These are phyloP conservation scores for Exophiala calicioides DNA, from an alignment of 2,329 filamentous ascomycete genomes.

Conservation along the genomic window DNA sequence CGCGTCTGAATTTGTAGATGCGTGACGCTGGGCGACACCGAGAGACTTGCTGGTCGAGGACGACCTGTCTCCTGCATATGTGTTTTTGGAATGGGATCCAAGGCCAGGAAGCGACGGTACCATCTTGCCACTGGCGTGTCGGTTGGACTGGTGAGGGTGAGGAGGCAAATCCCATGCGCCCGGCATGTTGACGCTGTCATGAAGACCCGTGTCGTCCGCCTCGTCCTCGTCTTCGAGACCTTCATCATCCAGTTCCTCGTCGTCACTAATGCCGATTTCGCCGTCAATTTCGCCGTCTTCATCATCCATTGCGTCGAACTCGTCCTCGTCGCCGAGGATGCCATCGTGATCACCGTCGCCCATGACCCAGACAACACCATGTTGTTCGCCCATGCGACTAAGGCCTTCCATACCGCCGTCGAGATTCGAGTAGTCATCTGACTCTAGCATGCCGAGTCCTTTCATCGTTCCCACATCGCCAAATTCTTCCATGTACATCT, in stretches of 20 bases:
- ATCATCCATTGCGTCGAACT: conserved; percentile 27
- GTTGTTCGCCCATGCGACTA: conserved; percentile 47
- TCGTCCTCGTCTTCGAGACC: conserved; percentile 21
- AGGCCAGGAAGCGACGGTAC: conserved; percentile 18
- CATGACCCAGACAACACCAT: conserved; percentile 47
- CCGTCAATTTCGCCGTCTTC: conserved; percentile 25
- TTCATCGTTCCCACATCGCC: conserved; percentile 36
- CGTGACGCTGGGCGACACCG: too few relatives aligned
- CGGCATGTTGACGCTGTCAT: conserved; percentile 18
- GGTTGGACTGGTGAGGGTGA: conserved; percentile 3
- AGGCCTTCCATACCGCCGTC: conserved; percentile 48
- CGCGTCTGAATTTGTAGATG: not conserved
- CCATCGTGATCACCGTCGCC: conserved; percentile 32
- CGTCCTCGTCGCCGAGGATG: conserved; percentile 29
- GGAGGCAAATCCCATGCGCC: conserved; percentile 18
- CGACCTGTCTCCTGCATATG: too few relatives aligned
- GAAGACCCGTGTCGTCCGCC: conserved; percentile 2
- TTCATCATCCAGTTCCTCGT: conserved; percentile 20
- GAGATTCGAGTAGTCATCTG: conserved; percentile 46
- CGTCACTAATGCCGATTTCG: conserved; percentile 21
- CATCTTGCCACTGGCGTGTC: conserved; percentile 4
- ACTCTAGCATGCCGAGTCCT: conserved; percentile 32
- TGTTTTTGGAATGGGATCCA: conserved; percentile 20
- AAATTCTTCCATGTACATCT: conserved; percentile 42
- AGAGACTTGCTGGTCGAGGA: too few relatives aligned